phyloP scores from a whole-genome alignment of 179 eudicot genomes.

The Actinidia chinensis region DNA sequence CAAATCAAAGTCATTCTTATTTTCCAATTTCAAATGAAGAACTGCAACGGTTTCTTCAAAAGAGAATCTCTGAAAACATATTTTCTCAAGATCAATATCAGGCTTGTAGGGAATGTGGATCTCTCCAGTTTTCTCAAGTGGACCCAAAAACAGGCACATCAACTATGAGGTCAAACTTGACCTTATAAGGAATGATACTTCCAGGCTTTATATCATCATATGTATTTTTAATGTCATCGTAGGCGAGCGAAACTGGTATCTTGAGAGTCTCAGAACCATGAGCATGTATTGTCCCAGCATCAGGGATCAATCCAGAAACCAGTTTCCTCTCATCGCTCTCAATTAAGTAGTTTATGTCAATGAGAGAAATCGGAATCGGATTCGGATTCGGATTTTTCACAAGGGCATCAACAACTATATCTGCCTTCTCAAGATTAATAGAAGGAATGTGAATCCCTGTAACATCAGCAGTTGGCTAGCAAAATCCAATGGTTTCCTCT shows the following conservation, averaged over 20 bases:
- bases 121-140: slow-evolving; percentile 84
- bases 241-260: slow-evolving; percentile 70
- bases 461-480: slow-evolving; percentile 91
- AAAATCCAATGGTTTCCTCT: slow-evolving; percentile 77
- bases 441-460: slow-evolving; percentile 63
- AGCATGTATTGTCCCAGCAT: slow-evolving; percentile 90
- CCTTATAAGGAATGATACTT: slow-evolving; percentile 75
- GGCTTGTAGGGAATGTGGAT: slow-evolving; percentile 94
- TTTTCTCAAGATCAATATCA: slow-evolving; percentile 83
- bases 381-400: slow-evolving; percentile 88
- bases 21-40: slow-evolving; percentile 77
- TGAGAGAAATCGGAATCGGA: slow-evolving; percentile 85
- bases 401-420: slow-evolving; percentile 74
- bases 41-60: slow-evolving; percentile 78
- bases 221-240: slow-evolving; percentile 74
- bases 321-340: slow-evolving; percentile 90
- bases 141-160: slow-evolving; percentile 89
- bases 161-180: slow-evolving; percentile 78
- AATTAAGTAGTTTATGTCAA: slow-evolving; percentile 78
- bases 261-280: slow-evolving; percentile 90
- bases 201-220: slow-evolving; percentile 77
- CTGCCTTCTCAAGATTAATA: slow-evolving; percentile 72
- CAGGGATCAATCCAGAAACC: slow-evolving; percentile 84
- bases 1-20: slow-evolving; percentile 88
- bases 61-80: slow-evolving; percentile 73